Evolutionary conservation across 176 grass and related monocot species (phyloP).

Genomic region (Oropetium thomaeum): DNA sequence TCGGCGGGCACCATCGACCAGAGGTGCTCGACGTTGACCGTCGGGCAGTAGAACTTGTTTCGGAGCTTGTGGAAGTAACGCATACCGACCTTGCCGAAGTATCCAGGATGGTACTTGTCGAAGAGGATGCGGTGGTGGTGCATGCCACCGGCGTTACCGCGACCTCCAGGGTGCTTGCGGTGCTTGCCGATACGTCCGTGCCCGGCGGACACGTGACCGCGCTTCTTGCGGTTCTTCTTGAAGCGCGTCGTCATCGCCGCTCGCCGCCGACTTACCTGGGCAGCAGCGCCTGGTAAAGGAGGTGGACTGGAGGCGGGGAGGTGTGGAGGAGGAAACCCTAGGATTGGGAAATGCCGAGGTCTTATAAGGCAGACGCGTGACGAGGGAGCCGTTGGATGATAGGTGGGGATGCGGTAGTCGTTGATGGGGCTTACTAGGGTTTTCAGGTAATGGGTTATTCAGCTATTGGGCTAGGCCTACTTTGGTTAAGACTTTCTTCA

Average conservation of each 20-base stretch:
- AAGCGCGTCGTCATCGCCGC: conserved; percentile 77
- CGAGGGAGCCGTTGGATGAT: conserved; percentile 21
- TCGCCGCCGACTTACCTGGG: conserved; percentile 32
- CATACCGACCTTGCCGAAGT: conserved; percentile 98
- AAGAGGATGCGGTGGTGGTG: conserved; percentile 99
- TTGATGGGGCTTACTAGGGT: conserved; percentile 29
- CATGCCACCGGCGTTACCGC: conserved; percentile 93
- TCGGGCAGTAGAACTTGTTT: conserved; percentile 74
- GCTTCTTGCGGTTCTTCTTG: conserved; percentile 97
- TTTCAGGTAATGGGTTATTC: background rate
- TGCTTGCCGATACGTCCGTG: conserved; percentile 93
- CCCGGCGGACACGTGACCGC: conserved; percentile 81
- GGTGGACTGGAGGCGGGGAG: conserved; percentile 15
- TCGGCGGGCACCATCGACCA: conserved; percentile 84
- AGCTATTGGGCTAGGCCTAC: background rate
- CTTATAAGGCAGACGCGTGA: conserved; percentile 11
- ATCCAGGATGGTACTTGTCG: conserved; percentile 89
- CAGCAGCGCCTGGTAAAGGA: background rate
- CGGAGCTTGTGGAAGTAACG: conserved; percentile 92
- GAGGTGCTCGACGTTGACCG: conserved; percentile 68
- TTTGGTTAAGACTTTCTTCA: background rate
- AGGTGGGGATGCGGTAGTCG: background rate
- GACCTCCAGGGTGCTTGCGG: conserved; percentile 91
- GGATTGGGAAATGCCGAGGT: background rate
- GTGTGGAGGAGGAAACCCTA: conserved; percentile 39